phyloP scores from a whole-genome alignment of 106 monocot genomes.

The Dioscorea alata region DNA sequence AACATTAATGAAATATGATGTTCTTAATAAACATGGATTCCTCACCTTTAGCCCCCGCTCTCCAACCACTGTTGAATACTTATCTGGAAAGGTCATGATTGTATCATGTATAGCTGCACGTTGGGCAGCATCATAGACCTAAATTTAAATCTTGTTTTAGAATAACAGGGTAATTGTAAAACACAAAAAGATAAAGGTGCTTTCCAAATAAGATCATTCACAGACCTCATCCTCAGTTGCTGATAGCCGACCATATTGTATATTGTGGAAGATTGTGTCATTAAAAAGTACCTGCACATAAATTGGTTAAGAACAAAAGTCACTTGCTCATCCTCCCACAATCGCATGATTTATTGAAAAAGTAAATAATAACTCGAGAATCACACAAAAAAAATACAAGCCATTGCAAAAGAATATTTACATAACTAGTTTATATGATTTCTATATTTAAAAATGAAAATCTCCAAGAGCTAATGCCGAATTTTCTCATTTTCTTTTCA shows the following conservation, averaged over 20 bases:
- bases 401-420: too few relatives aligned
- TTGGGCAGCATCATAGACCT: conserved; percentile 91
- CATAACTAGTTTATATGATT: too few relatives aligned
- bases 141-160: neutral
- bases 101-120: conserved; percentile 92
- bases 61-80: conserved; percentile 87
- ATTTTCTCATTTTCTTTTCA: too few relatives aligned
- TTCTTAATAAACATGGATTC: neutral
- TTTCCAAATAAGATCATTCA: neutral
- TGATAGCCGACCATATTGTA: conserved; percentile 85
- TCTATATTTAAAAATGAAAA: too few relatives aligned
- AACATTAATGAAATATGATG: too few relatives aligned
- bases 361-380: too few relatives aligned
- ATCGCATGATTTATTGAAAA: too few relatives aligned
- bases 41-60: conserved; percentile 93
- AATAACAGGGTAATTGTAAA: too few relatives aligned
- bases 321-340: too few relatives aligned
- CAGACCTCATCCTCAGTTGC: conserved; percentile 90
- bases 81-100: conserved; percentile 92
- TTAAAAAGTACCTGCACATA: conserved; percentile 88
- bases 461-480: too few relatives aligned
- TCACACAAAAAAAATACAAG: too few relatives aligned
- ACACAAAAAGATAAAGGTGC: neutral
- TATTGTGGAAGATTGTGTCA: conserved; percentile 96
- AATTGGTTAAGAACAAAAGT: neutral